These are phyloP conservation scores for Dovyalis caffra DNA, from an alignment of 345 rosid species.

Conservation along the genomic window DNA sequence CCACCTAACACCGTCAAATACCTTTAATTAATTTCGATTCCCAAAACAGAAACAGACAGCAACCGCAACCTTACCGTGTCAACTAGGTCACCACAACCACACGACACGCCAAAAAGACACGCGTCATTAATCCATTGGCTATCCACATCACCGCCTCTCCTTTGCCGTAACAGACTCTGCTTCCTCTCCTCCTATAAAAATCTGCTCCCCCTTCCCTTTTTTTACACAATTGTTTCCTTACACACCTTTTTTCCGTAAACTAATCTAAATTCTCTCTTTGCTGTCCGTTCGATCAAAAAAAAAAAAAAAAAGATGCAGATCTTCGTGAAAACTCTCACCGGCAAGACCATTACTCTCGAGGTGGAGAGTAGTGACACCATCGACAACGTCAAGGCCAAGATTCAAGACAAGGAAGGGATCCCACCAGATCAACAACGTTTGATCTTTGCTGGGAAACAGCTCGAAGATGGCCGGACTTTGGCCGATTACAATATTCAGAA, in stretches of 20 bases:
- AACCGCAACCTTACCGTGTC: not conserved
- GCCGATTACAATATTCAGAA: constrained; percentile 29
- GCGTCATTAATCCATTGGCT: not conserved
- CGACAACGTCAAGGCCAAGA: constrained; percentile 29
- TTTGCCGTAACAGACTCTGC: not conserved
- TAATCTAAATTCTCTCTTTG: not conserved
- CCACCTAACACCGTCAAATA: not conserved
- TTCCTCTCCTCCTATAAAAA: constrained; percentile 17
- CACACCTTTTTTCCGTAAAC: not conserved
- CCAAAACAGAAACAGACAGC: no score
- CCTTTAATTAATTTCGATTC: no score
- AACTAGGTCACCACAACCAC: not conserved
- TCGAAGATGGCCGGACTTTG: constrained; percentile 24
- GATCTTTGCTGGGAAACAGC: constrained; percentile 26
- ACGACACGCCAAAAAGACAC: constrained; percentile 8
- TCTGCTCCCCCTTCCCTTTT: not conserved
- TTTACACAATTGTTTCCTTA: not conserved
- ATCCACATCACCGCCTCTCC: no score
- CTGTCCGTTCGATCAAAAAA: no score
- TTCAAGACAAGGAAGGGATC: constrained; percentile 27
- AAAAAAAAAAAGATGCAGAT: constrained; percentile 17
- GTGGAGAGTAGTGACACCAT: constrained; percentile 31
- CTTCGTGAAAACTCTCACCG: constrained; percentile 27
- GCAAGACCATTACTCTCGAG: constrained; percentile 27
- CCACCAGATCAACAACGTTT: constrained; percentile 29